phyloP scores from a whole-genome alignment of 2,329 filamentous ascomycete genomes.

The Penicillium expansum region DNA sequence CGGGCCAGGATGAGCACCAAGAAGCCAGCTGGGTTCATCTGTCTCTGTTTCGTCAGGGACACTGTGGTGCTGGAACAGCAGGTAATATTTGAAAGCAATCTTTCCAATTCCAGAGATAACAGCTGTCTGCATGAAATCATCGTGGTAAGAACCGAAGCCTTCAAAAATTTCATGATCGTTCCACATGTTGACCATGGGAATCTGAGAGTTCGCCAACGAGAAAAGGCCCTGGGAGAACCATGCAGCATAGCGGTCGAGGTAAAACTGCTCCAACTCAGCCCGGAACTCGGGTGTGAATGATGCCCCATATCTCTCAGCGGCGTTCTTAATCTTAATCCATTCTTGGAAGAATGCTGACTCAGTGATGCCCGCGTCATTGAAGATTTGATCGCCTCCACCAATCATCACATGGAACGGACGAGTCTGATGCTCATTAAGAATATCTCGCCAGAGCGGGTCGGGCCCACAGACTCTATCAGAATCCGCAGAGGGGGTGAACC shows the following conservation, averaged over 20 bases:
- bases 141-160: constrained; percentile 88
- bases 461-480: constrained; percentile 81
- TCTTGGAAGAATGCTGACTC: constrained; percentile 74
- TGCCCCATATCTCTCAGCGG: constrained; percentile 72
- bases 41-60: constrained; percentile 74
- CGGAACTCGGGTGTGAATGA: constrained; percentile 81
- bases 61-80: constrained; percentile 97
- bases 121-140: constrained; percentile 85
- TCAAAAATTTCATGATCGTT: constrained; percentile 93
- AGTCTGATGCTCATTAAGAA: constrained; percentile 86
- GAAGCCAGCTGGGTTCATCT: constrained; percentile 86
- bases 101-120: constrained; percentile 88
- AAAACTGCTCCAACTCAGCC: constrained; percentile 82
- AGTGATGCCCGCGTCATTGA: constrained; percentile 80
- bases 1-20: constrained; percentile 76
- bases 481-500: constrained; percentile 79
- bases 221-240: constrained; percentile 98
- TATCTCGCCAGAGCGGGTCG: constrained; percentile 94
- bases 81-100: constrained; percentile 96
- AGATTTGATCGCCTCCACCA: constrained; percentile 94
- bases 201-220: constrained; percentile 86
- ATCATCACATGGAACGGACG: constrained; percentile 97
- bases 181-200: constrained; percentile 98
- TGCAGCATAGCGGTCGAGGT: constrained; percentile 80
- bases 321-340: constrained; percentile 80